These are phyloP conservation scores for Capronia coronata DNA, from an alignment of 2,329 filamentous ascomycete genomes.

Conservation along the genomic window DNA sequence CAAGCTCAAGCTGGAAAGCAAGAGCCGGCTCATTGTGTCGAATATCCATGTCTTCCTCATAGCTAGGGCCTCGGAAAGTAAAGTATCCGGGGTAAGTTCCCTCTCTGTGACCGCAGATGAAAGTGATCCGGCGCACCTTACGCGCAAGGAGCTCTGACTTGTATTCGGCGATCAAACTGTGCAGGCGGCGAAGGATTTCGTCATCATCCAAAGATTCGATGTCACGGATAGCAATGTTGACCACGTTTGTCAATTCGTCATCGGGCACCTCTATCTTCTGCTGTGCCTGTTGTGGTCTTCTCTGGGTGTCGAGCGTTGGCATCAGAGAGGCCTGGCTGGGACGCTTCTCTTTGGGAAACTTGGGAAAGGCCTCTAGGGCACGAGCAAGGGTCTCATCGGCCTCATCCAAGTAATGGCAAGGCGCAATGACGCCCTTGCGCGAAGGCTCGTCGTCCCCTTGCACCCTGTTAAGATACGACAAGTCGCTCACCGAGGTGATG, in stretches of 20 bases:
- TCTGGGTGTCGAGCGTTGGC: slow-evolving; percentile 67
- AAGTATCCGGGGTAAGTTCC: slow-evolving; percentile 95
- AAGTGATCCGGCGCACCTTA: slow-evolving; percentile 81
- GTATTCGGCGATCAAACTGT: slow-evolving; percentile 67
- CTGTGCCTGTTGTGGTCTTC: slow-evolving; percentile 53
- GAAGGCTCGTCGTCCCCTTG: slow-evolving; percentile 62
- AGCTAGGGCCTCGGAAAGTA: slow-evolving; percentile 90
- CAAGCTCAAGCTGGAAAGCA: slow-evolving; percentile 96
- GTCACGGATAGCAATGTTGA: slow-evolving; percentile 87
- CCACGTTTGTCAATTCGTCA: slow-evolving; percentile 81
- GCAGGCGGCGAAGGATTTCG: slow-evolving; percentile 70
- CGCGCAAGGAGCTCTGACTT: slow-evolving; percentile 77
- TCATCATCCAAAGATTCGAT: slow-evolving; percentile 75
- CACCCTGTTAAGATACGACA: slow-evolving; percentile 77
- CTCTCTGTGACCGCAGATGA: slow-evolving; percentile 92
- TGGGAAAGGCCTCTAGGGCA: slow-evolving; percentile 76
- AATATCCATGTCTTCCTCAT: slow-evolving; percentile 88
- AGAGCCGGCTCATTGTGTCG: slow-evolving; percentile 94
- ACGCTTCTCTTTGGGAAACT: slow-evolving; percentile 51
- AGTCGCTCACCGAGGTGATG: slow-evolving; percentile 91
- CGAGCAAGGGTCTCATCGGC: slow-evolving; percentile 78
- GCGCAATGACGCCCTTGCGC: slow-evolving; percentile 89
- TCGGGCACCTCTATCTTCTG: slow-evolving; percentile 49
- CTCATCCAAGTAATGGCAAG: slow-evolving; percentile 89
- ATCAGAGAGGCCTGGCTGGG: slow-evolving; percentile 54